Evolutionary conservation across 2,329 filamentous ascomycete species (phyloP).

Genomic region (Epichloe glyceriae): DNA sequence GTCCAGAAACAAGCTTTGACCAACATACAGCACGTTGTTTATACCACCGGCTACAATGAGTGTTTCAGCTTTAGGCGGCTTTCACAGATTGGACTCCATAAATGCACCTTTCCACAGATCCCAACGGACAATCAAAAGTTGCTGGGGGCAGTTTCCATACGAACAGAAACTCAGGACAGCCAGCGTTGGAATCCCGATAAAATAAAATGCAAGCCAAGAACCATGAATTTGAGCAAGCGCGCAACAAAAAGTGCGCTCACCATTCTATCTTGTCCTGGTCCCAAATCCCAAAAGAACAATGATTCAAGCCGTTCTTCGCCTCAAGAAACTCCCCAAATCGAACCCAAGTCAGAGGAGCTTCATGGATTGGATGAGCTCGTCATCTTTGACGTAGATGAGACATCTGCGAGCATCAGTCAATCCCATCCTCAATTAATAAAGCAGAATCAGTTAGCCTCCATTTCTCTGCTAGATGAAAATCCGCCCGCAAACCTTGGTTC

Average conservation of each 20-base stretch:
- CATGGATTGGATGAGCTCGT: slow-evolving; percentile 1
- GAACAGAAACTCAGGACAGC: slow-evolving; percentile 1
- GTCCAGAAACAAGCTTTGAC: slow-evolving; percentile 6
- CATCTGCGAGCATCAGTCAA: not conserved
- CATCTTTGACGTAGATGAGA: not conserved
- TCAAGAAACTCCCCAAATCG: not conserved
- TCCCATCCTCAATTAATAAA: not conserved
- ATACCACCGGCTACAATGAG: slow-evolving; percentile 7
- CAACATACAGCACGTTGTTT: slow-evolving; percentile 13
- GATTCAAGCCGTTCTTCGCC: slow-evolving; percentile 1
- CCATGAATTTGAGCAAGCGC: not conserved
- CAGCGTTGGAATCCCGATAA: slow-evolving; percentile 4
- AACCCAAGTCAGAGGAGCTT: not conserved
- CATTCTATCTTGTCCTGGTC: not conserved
- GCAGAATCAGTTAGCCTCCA: not conserved
- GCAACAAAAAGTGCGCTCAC: not conserved
- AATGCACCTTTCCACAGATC: slow-evolving; percentile 12
- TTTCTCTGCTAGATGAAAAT: slow-evolving; percentile 1
- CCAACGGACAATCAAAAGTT: slow-evolving; percentile 2
- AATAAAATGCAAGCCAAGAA: slow-evolving; percentile 4
- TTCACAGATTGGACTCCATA: slow-evolving; percentile 14
- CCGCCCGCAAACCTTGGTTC: not conserved
- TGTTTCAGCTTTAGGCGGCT: slow-evolving; percentile 14
- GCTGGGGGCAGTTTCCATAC: slow-evolving; percentile 6
- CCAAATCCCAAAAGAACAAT: not conserved